phyloP scores from a whole-genome alignment of 1,284 basidiomycete species.

The Ceraceosorus bombacis region DNA sequence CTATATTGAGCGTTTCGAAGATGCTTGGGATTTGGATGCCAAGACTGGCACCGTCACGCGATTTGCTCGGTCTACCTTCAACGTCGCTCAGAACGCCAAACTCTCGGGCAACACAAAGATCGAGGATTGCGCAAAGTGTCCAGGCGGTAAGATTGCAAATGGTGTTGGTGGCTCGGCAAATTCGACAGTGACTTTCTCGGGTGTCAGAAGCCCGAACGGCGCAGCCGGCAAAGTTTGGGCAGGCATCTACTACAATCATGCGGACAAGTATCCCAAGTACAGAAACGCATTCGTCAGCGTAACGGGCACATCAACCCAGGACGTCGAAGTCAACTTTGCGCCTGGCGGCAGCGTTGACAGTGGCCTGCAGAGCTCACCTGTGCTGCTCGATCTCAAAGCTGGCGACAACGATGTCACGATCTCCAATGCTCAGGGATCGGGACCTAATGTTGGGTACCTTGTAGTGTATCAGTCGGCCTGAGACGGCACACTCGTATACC shows the following conservation, averaged over 20 bases:
- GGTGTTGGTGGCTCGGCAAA: neutral
- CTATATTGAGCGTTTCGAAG: neutral
- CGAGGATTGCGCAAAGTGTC: neutral
- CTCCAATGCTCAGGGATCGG: no score
- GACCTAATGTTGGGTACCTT: no score
- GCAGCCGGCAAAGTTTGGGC: neutral
- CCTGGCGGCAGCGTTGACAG: no score
- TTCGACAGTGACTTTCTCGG: neutral
- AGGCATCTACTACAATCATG: conserved; percentile 1
- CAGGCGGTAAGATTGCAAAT: conserved; percentile 2
- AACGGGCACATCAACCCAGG: neutral
- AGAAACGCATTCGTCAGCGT: neutral
- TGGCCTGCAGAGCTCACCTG: no score
- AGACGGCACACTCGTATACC: no score
- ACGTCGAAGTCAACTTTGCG: no score
- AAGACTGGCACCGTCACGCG: no score
- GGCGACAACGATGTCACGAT: no score
- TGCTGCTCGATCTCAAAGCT: no score
- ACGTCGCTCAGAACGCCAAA: neutral
- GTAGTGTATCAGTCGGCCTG: no score
- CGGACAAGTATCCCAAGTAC: conserved; percentile 1
- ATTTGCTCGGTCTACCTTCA: neutral
- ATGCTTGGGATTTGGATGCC: no score
- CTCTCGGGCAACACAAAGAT: neutral
- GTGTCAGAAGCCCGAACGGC: neutral